Evolutionary conservation across 2,329 filamentous ascomycete genomes (phyloP).

Genomic region (Verticillium albo-atrum): DNA sequence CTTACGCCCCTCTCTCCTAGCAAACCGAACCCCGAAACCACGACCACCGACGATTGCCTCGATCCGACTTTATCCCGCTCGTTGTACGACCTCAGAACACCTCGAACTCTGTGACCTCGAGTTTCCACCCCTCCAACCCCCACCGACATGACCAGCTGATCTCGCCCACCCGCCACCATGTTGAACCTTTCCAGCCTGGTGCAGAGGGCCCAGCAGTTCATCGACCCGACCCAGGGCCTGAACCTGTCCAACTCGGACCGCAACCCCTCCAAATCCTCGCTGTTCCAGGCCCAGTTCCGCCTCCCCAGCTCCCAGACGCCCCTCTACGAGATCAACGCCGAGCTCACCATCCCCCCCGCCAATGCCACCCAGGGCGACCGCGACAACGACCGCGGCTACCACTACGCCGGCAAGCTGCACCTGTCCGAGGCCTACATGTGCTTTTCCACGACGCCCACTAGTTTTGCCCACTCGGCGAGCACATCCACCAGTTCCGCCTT

Average conservation of each 20-base stretch:
- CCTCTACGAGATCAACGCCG: conserved; percentile 92
- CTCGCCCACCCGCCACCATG: conserved; percentile 36
- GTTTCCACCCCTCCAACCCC: background rate
- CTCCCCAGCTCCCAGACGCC: conserved; percentile 89
- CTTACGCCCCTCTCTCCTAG: background rate
- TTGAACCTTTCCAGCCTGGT: conserved; percentile 73
- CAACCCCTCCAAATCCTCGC: conserved; percentile 82
- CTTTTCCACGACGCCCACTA: conserved; percentile 90
- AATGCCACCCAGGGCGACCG: conserved; percentile 68
- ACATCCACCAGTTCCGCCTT: conserved; percentile 76
- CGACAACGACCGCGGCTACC: conserved; percentile 69
- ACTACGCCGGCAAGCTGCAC: conserved; percentile 89
- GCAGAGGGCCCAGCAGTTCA: conserved; percentile 91
- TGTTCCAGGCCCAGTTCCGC: conserved; percentile 96
- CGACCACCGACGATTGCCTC: background rate
- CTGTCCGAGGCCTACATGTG: conserved; percentile 92
- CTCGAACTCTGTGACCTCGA: background rate
- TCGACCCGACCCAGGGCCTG: conserved; percentile 79
- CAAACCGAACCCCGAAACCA: background rate
- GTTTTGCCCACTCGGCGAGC: conserved; percentile 77
- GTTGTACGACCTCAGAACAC: background rate
- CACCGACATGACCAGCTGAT: conserved; percentile 27
- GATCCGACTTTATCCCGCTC: background rate
- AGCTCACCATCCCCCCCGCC: conserved; percentile 79
- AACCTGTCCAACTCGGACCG: conserved; percentile 69